Evolutionary conservation across 1,284 basidiomycete species (phyloP).

Genomic region (Sutorius eximius): DNA sequence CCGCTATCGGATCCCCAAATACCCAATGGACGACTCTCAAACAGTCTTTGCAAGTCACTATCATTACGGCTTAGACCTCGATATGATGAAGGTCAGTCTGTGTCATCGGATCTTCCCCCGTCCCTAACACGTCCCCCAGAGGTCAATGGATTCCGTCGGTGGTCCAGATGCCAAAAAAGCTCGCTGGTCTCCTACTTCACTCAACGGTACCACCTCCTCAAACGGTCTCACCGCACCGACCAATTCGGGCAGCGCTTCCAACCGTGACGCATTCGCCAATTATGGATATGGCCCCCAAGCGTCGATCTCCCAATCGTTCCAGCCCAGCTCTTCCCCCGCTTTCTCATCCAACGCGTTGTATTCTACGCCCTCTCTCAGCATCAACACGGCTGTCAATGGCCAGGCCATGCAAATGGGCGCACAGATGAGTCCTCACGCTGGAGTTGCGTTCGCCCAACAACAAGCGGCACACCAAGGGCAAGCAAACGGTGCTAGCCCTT

Average conservation of each 20-base stretch:
- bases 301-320: slow-evolving; percentile 52
- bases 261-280: slow-evolving; percentile 74
- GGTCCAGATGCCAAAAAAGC: slow-evolving; percentile 85
- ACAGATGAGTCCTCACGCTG: slow-evolving; percentile 65
- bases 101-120: background rate
- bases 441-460: slow-evolving; percentile 46
- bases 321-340: slow-evolving; percentile 46
- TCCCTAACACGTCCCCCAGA: slow-evolving; percentile 40
- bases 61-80: slow-evolving; percentile 72
- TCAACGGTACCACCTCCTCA: slow-evolving; percentile 41
- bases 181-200: slow-evolving; percentile 76
- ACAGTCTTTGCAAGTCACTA: slow-evolving; percentile 67
- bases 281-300: slow-evolving; percentile 80
- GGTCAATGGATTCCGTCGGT: slow-evolving; percentile 76
- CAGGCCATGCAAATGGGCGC: slow-evolving; percentile 45
- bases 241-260: slow-evolving; percentile 40
- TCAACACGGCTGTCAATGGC: slow-evolving; percentile 62
- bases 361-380: slow-evolving; percentile 65
- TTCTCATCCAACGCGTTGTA: slow-evolving; percentile 54
- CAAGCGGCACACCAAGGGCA: slow-evolving; percentile 38
- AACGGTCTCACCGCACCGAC: slow-evolving; percentile 31
- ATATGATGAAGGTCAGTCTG: slow-evolving; percentile 78
- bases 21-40: slow-evolving; percentile 70
- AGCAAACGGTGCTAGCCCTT: slow-evolving; percentile 43
- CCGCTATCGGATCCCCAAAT: slow-evolving; percentile 29